Conservation (phyloP, 176 grass and related monocot species). For the Musa beccarii region DNA sequence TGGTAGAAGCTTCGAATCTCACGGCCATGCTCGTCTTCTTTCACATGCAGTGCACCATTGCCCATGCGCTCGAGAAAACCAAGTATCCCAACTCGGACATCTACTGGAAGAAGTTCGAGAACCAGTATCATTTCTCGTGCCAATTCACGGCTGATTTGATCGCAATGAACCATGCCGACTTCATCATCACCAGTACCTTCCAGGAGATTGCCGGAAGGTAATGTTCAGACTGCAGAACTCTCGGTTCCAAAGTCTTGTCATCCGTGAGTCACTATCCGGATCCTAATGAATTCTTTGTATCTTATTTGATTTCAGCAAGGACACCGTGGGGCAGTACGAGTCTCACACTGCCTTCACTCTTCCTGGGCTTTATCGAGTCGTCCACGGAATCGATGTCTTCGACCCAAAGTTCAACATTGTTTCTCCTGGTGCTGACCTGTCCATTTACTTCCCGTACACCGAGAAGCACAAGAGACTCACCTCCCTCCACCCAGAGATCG, state of each 20-base stretch:
- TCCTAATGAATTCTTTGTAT: neutral
- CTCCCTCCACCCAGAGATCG: slow-evolving; percentile 89
- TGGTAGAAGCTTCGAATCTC: too few species aligned
- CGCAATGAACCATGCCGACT: slow-evolving; percentile 96
- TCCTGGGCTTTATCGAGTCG: slow-evolving; percentile 89
- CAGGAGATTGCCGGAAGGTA: slow-evolving; percentile 99
- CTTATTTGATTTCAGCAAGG: slow-evolving; percentile 68
- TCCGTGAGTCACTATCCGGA: neutral
- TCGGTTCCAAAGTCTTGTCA: neutral
- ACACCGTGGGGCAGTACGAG: slow-evolving; percentile 94
- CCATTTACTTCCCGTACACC: slow-evolving; percentile 84
- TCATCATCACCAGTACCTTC: slow-evolving; percentile 98
- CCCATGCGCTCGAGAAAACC: slow-evolving; percentile 96
- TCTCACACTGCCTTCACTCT: slow-evolving; percentile 91
- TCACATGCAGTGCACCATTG: slow-evolving; percentile 81
- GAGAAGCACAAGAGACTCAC: slow-evolving; percentile 84
- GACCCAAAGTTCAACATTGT: slow-evolving; percentile 99
- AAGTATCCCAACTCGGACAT: slow-evolving; percentile 98
- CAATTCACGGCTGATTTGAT: slow-evolving; percentile 97
- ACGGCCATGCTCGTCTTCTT: neutral
- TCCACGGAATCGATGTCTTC: slow-evolving; percentile 94
- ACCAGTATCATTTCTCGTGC: slow-evolving; percentile 98
- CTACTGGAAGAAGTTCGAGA: slow-evolving; percentile 98
- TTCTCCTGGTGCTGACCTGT: slow-evolving; percentile 84
- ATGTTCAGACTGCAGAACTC: neutral